Evolutionary conservation across 2,329 filamentous ascomycete genomes (phyloP).

Genomic region (Dactylellina cionopaga): DNA sequence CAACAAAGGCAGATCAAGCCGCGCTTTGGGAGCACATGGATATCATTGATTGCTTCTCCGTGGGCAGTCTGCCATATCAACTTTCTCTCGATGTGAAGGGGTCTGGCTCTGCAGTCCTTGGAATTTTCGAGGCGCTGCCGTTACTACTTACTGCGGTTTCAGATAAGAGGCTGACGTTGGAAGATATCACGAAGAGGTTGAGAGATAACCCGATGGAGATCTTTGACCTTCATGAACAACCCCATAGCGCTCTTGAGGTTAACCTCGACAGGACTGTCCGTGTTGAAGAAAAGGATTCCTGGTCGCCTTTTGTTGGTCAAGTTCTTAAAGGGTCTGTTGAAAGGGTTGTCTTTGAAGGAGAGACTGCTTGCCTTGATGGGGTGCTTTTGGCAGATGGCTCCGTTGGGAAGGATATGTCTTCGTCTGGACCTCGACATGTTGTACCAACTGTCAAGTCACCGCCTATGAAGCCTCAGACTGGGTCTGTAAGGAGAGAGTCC

Average conservation of each 20-base stretch:
- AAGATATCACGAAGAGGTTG: slow-evolving; percentile 76
- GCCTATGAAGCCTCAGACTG: slow-evolving; percentile 27
- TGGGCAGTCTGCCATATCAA: slow-evolving; percentile 81
- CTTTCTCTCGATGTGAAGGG: slow-evolving; percentile 70
- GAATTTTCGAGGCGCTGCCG: slow-evolving; percentile 78
- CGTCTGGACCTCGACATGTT: slow-evolving; percentile 66
- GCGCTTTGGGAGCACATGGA: slow-evolving; percentile 78
- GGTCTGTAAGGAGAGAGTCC: slow-evolving; percentile 40
- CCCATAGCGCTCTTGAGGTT: slow-evolving; percentile 76
- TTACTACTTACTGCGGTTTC: slow-evolving; percentile 79
- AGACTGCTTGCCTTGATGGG: slow-evolving; percentile 79
- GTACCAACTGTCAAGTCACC: slow-evolving; percentile 47
- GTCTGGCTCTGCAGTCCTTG: slow-evolving; percentile 69
- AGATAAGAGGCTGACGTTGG: slow-evolving; percentile 76
- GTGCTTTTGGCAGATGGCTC: slow-evolving; percentile 68
- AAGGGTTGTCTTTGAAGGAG: slow-evolving; percentile 78
- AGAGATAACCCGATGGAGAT: slow-evolving; percentile 83
- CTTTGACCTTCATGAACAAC: slow-evolving; percentile 83
- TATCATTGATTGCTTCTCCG: slow-evolving; percentile 80
- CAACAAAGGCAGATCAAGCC: slow-evolving; percentile 74
- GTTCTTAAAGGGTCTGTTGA: slow-evolving; percentile 76
- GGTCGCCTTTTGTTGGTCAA: slow-evolving; percentile 78
- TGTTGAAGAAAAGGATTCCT: slow-evolving; percentile 65
- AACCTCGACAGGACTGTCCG: slow-evolving; percentile 76
- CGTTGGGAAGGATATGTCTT: slow-evolving; percentile 78